Evolutionary conservation across 495 filamentous ascomycete species (phyloP).

Genomic region (Lentithecium fluviatile): DNA sequence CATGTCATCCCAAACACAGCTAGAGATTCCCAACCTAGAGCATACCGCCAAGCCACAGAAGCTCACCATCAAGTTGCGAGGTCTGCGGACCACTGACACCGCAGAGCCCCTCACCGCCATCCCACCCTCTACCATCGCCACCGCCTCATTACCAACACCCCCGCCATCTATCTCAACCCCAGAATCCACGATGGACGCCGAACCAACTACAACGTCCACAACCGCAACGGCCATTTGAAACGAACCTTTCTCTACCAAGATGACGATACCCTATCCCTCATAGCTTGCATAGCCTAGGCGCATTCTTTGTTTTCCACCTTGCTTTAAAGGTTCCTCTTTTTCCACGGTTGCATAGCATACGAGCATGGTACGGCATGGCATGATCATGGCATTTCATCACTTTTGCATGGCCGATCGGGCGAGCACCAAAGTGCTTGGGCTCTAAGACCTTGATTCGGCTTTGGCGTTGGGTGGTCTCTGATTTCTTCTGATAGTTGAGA

Average conservation of each 20-base stretch:
- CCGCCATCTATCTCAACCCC: neutral
- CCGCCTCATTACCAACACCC: neutral
- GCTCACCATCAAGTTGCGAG: conserved; percentile 17
- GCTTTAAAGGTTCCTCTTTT: neutral
- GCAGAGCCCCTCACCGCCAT: neutral
- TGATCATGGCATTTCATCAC: neutral
- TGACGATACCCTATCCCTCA: conserved; percentile 5
- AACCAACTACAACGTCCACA: neutral
- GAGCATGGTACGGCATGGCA: conserved; percentile 1
- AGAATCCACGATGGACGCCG: neutral
- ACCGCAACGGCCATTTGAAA: neutral
- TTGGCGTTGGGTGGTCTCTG: neutral
- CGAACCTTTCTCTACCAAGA: neutral
- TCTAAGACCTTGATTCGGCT: conserved; percentile 1
- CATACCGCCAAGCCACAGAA: conserved; percentile 6
- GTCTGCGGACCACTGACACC: conserved; percentile 1
- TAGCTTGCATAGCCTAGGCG: conserved; percentile 15
- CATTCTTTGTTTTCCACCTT: neutral
- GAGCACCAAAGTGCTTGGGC: conserved; percentile 27
- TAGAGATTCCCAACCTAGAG: neutral
- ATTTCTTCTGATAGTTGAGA: conserved; percentile 1
- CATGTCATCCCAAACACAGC: neutral
- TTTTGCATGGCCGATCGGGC: conserved; percentile 4
- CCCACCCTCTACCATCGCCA: neutral
- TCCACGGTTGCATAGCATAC: conserved; percentile 15